phyloP scores from a whole-genome alignment of 1,139 yeast species.

The Geotrichum klebahnii region DNA sequence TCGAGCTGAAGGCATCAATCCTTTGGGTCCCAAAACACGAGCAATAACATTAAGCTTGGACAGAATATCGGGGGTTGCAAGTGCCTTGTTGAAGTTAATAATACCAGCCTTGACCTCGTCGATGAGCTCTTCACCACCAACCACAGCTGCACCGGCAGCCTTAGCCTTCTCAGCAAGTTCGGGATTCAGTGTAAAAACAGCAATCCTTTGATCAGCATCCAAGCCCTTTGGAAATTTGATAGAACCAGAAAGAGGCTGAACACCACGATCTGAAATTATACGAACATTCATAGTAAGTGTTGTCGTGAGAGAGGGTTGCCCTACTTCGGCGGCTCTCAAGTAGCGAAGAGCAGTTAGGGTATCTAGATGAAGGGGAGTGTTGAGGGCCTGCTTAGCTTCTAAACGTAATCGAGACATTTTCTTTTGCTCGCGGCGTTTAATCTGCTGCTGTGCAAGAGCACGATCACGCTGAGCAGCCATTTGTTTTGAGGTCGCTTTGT shows the following conservation, averaged over 20 bases:
- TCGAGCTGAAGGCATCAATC: constrained; percentile 82
- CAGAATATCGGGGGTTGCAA: constrained; percentile 80
- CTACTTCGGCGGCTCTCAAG: constrained; percentile 85
- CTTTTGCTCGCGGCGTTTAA: constrained; percentile 29
- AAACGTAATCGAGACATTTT: constrained; percentile 27
- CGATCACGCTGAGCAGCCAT: constrained; percentile 36
- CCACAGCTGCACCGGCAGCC: constrained; percentile 54
- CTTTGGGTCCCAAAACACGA: constrained; percentile 78
- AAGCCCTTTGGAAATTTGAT: constrained; percentile 73
- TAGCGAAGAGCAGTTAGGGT: constrained; percentile 70
- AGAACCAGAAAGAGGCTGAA: constrained; percentile 69
- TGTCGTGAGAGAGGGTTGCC: constrained; percentile 64
- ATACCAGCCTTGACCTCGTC: constrained; percentile 58
- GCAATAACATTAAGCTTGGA: constrained; percentile 59
- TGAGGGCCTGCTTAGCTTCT: constrained; percentile 28
- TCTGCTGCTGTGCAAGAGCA: constrained; percentile 23
- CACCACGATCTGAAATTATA: constrained; percentile 76
- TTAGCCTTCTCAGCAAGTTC: constrained; percentile 53
- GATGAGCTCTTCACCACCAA: constrained; percentile 71
- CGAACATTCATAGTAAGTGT: constrained; percentile 63
- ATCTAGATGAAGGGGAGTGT: constrained; percentile 61
- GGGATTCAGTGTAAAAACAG: constrained; percentile 63
- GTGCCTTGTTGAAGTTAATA: constrained; percentile 68
- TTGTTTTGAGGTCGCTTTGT: constrained; percentile 36
- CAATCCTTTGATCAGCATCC: constrained; percentile 54